These are phyloP conservation scores for Fraxinus paxiana DNA, from an alignment of 305 asterid genomes.

Conservation along the genomic window DNA sequence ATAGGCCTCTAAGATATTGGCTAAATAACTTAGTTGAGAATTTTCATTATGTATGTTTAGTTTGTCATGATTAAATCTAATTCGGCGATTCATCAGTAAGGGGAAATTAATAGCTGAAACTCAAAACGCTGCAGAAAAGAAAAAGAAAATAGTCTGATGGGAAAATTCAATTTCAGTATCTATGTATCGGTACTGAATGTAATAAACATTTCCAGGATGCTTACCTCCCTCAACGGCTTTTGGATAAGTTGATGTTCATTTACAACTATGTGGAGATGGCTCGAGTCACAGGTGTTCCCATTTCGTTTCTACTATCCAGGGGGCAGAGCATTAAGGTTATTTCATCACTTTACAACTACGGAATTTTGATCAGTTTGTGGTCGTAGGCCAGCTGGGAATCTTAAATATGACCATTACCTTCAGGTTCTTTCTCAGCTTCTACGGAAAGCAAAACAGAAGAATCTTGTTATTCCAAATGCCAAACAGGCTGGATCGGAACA, in stretches of 20 bases:
- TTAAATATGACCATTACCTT: conserved; percentile 27
- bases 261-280: conserved; percentile 99
- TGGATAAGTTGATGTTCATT: conserved; percentile 91
- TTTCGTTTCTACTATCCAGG: conserved; percentile 88
- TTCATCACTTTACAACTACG: conserved; percentile 19
- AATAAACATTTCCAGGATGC: conserved; percentile 63
- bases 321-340: conserved; percentile 97
- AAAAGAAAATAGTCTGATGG: not conserved
- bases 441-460: conserved; percentile 81
- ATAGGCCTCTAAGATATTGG: conserved; percentile 10
- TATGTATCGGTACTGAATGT: conserved; percentile 25
- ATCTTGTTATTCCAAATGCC: conserved; percentile 83
- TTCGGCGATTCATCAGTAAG: conserved; percentile 7
- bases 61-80: not conserved
- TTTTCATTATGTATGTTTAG: not conserved
- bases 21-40: not conserved
- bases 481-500: conserved; percentile 94
- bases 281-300: conserved; percentile 99
- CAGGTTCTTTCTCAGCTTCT: conserved; percentile 98
- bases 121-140: not conserved
- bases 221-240: conserved; percentile 96
- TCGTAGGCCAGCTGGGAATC: conserved; percentile 25
- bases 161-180: conserved; percentile 13
- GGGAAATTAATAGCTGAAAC: not conserved
- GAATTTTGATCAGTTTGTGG: not conserved